Evolutionary conservation across 495 filamentous ascomycete genomes (phyloP), one percentile per base, ranked within the genome.

Genomic region (Trichoderma erinaceum): DNA sequence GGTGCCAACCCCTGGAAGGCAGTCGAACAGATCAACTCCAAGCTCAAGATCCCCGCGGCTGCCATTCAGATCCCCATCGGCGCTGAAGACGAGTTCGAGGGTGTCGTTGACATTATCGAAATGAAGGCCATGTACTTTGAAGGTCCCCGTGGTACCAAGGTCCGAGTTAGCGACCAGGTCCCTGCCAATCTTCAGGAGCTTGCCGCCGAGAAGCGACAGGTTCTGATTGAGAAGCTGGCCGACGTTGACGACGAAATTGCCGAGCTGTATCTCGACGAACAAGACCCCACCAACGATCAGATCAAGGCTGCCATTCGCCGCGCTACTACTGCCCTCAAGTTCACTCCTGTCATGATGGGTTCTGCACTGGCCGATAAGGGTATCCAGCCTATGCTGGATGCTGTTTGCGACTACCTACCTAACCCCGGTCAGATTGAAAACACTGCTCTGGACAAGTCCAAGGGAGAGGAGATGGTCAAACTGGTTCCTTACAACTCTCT

Each of bases 171-270:
- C 66, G 91, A 92, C 71, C 89, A 90, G 56, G 89, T 98, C 27
- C 96, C 96, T 1, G 86, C 87, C 29, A 85, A 92, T 43, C 78
- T 97, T 21, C 85, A 88, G 41, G 84, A 84, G 18, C 70, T 96
- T 38, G 91, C 85, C 2, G 83, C 92, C 65, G 89, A 97, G 81
- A 91, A 90, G 76, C 84, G 92, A 46, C 84, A 83, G 69, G 89
- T 91, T 73, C 83, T 99, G 52, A 95, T 99, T 67, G 96, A 98
- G 80, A 95, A 93, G 67, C 83, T 99, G 50, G 96, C 96, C 38
- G 96, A 99, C 77, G 93, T 98, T 38, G 96, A 99, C 73, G 96
- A 98, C 69, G 93, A 98, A 79, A 97, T 99, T 41, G 96, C 95
- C 21, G 94, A 99, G 75, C 83, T 97, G 64, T 99, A 94, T 85